A percentile compares a stretch with the other conserved stretches of the same genome.
Evolutionary conservation across 1,284 basidiomycete genomes (phyloP).

Genomic region (Austropuccinia psidii): DNA sequence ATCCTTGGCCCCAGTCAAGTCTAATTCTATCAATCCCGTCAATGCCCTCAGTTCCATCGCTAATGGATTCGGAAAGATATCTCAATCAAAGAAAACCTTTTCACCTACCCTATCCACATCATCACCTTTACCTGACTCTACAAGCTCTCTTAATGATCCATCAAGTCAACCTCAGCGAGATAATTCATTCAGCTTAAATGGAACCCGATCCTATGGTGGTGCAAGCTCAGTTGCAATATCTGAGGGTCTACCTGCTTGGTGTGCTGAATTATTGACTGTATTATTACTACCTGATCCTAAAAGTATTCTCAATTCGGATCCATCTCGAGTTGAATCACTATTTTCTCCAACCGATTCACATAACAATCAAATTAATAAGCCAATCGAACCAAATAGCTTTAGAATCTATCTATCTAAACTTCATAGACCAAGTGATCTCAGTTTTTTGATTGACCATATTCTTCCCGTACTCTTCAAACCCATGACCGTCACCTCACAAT

Average conservation of each 20-base stretch:
- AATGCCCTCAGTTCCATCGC: constrained; percentile 17
- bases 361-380: not conserved
- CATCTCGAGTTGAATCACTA: not conserved
- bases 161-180: not conserved
- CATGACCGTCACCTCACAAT: constrained; percentile 32
- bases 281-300: constrained; percentile 21
- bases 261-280: constrained; percentile 15
- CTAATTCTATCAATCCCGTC: not conserved
- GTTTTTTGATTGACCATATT: constrained; percentile 21
- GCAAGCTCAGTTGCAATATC: constrained; percentile 5
- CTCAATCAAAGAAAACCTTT: constrained; percentile 10
- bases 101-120: not conserved
- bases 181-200: not conserved
- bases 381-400: constrained; percentile 14
- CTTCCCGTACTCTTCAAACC: constrained; percentile 28
- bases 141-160: too few species aligned
- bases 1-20: constrained; percentile 18
- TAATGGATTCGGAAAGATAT: constrained; percentile 21
- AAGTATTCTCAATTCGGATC: not conserved
- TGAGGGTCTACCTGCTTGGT: constrained; percentile 27
- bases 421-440: constrained; percentile 26
- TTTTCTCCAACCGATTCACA: not conserved
- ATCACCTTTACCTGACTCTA: not conserved
- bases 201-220: not conserved
- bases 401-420: constrained; percentile 30